Percentiles rank a stretch among this genome's conserved stretches.
phyloP scores from a whole-genome alignment of 2,329 filamentous ascomycete genomes.

The Aspergillus sp. region DNA sequence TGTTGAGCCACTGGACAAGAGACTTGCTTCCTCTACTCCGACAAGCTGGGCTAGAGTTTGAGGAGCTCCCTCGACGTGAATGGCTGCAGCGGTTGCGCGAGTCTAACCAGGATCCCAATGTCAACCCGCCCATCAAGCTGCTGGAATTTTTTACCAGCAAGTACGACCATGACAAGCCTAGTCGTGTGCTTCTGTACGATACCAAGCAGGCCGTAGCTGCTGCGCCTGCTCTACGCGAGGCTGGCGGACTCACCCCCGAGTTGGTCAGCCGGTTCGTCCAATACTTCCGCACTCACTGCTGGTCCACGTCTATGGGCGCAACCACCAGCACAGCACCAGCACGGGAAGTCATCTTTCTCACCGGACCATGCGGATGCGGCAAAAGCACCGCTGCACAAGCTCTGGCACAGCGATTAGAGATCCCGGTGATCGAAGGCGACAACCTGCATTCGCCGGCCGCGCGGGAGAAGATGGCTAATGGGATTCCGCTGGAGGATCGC shows the following conservation, averaged over 20 bases:
- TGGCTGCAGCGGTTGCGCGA: conserved; percentile 42
- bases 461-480: conserved; percentile 54
- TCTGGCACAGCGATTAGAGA: conserved; percentile 43
- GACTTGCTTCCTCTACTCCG: conserved; percentile 57
- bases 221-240: conserved; percentile 18
- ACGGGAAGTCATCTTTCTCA: conserved; percentile 38
- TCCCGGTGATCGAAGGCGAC: conserved; percentile 50
- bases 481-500: conserved; percentile 52
- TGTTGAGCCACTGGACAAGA: conserved; percentile 41
- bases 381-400: conserved; percentile 55
- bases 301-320: not conserved
- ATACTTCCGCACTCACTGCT: conserved; percentile 20
- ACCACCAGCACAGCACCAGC: not conserved
- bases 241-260: conserved; percentile 10
- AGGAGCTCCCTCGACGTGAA: conserved; percentile 25
- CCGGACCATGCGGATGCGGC: conserved; percentile 56
- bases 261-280: conserved; percentile 17
- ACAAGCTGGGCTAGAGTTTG: conserved; percentile 42
- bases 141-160: conserved; percentile 56
- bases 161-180: conserved; percentile 45
- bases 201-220: conserved; percentile 21
- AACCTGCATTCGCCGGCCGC: conserved; percentile 54
- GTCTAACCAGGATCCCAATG: conserved; percentile 50
- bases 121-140: conserved; percentile 55
- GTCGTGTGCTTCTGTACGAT: conserved; percentile 31